A percentile compares a stretch with the other conserved stretches of the same genome.
phyloP scores from a whole-genome alignment of 768 basidiomycete genomes.

The Boletellus ananas region DNA sequence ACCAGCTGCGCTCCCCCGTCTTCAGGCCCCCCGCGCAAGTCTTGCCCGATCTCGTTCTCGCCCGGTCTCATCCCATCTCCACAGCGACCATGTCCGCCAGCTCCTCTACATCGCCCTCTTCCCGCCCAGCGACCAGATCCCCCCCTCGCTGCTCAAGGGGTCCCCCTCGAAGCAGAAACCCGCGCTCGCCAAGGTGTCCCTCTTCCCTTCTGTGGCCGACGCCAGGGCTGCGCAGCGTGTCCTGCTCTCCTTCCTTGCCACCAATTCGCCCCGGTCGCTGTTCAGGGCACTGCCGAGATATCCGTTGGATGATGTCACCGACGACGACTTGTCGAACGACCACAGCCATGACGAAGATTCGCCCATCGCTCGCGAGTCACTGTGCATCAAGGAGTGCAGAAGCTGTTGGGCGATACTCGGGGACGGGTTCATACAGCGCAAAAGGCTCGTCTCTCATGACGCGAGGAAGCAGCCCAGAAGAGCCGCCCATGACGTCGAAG shows the following conservation, averaged over 20 bases:
- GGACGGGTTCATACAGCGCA: conserved; percentile 47
- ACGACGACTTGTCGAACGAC: conserved; percentile 1
- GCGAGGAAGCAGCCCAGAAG: conserved; percentile 33
- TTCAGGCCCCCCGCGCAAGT: conserved; percentile 59
- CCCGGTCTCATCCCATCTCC: conserved; percentile 8
- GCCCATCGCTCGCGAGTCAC: conserved; percentile 50
- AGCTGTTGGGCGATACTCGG: conserved; percentile 61
- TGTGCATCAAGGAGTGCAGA: conserved; percentile 50
- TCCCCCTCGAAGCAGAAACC: conserved; percentile 51
- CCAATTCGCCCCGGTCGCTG: conserved; percentile 53
- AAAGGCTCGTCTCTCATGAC: conserved; percentile 17
- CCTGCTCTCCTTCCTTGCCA: conserved; percentile 51
- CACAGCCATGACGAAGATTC: conserved; percentile 49
- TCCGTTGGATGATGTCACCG: conserved; percentile 20
- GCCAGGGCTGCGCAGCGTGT: conserved; percentile 50
- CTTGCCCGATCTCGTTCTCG: conserved; percentile 4
- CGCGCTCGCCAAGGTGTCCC: conserved; percentile 36
- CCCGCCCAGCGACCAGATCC: conserved; percentile 30
- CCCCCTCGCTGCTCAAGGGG: conserved; percentile 33
- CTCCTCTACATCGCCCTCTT: conserved; percentile 70
- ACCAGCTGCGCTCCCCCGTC: conserved; percentile 55
- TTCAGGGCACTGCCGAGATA: conserved; percentile 55
- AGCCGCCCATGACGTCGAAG: conserved; percentile 23
- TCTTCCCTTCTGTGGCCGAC: conserved; percentile 44
- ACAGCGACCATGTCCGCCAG: conserved; percentile 62